Percentiles rank a stretch among this genome's conserved stretches.
phyloP scores from a whole-genome alignment of 495 filamentous ascomycete genomes.

The Aspergillus nidulans region DNA sequence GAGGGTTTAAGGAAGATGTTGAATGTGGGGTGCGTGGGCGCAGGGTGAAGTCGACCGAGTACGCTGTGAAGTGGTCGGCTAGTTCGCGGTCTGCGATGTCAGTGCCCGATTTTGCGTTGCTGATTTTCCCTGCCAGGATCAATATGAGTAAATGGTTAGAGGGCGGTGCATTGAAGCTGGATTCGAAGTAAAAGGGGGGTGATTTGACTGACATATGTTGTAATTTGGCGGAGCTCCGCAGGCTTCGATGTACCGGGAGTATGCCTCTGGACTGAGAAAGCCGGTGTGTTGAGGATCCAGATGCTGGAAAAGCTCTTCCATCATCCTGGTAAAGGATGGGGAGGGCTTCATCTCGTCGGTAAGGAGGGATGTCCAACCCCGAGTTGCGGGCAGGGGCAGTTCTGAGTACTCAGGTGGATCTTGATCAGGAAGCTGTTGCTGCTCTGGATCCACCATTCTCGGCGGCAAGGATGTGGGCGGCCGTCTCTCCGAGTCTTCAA shows the following conservation, averaged over 20 bases:
- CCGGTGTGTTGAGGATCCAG: conserved; percentile 7
- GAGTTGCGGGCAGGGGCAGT: not conserved
- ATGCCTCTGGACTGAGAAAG: not conserved
- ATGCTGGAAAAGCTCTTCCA: conserved; percentile 5
- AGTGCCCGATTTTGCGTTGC: not conserved
- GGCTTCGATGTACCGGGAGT: conserved; percentile 3
- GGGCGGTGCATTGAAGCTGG: no score
- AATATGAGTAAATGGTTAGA: not conserved
- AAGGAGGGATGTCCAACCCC: not conserved
- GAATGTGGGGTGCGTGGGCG: not conserved
- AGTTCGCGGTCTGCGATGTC: conserved; percentile 12
- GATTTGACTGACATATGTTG: conserved; percentile 3
- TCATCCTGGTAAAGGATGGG: not conserved
- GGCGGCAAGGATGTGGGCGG: not conserved
- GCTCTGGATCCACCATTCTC: not conserved
- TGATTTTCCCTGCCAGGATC: not conserved
- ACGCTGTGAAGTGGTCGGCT: conserved; percentile 7
- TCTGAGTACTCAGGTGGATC: not conserved
- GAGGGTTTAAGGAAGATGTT: not conserved
- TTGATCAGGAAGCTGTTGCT: not conserved
- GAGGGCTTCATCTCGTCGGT: conserved; percentile 2
- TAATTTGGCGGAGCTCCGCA: conserved; percentile 6
- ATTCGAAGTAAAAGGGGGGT: not conserved
- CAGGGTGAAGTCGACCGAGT: conserved; percentile 9
- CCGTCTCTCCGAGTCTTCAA: not conserved